Evolutionary conservation across 345 rosid species (phyloP).

Genomic region (Adansonia digitata): DNA sequence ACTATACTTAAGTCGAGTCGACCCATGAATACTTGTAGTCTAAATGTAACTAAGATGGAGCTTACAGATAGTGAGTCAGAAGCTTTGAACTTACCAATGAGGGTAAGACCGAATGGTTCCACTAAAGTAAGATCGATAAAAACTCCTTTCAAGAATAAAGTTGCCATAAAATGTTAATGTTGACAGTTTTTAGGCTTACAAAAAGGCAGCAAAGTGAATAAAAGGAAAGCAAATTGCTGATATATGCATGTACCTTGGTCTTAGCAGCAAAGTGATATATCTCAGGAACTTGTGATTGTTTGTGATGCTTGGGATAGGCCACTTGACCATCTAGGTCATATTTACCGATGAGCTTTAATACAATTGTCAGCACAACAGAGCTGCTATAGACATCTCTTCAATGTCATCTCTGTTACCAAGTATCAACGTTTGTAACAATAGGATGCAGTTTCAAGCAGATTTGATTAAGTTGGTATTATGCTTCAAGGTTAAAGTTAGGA

Average conservation of each 20-base stretch:
- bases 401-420: constrained; percentile 65
- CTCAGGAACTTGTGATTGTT: constrained; percentile 64
- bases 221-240: background rate
- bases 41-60: background rate
- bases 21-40: no score
- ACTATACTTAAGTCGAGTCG: no score
- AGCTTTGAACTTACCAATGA: constrained; percentile 40
- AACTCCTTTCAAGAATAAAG: constrained; percentile 52
- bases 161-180: constrained; percentile 17
- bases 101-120: constrained; percentile 70
- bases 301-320: constrained; percentile 74
- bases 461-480: constrained; percentile 3
- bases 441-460: background rate
- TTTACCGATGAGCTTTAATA: constrained; percentile 62
- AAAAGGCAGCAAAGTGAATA: background rate
- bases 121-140: constrained; percentile 71
- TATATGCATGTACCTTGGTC: constrained; percentile 41
- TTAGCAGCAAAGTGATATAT: constrained; percentile 69
- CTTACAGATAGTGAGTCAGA: background rate
- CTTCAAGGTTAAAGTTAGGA: background rate
- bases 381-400: constrained; percentile 57
- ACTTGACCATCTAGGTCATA: constrained; percentile 66
- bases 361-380: constrained; percentile 49
- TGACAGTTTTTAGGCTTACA: constrained; percentile 19
- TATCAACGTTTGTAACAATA: constrained; percentile 47